phyloP scores from a whole-genome alignment of 352 stramenopile genomes.

The Phytopythium mirpurense region DNA sequence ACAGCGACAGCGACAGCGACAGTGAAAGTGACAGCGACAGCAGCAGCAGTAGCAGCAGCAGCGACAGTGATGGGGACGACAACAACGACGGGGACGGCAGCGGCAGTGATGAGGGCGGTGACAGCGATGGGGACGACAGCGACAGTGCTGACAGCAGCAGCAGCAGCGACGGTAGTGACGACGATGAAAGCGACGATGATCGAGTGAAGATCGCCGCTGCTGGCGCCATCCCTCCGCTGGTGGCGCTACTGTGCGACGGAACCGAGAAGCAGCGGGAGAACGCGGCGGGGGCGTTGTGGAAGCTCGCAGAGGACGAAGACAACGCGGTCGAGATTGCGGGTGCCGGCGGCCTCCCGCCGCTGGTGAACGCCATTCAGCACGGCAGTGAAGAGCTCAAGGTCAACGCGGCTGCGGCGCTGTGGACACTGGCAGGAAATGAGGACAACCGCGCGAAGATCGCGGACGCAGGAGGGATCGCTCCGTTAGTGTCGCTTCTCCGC shows the following conservation, averaged over 20 bases:
- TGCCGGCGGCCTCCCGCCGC: background rate
- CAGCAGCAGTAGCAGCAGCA: too few relatives aligned
- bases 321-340: background rate
- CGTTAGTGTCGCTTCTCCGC: background rate
- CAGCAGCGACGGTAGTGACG: too few relatives aligned
- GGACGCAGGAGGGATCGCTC: background rate
- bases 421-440: background rate
- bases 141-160: too few relatives aligned
- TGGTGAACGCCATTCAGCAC: background rate
- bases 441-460: background rate
- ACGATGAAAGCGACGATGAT: background rate
- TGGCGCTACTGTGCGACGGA: background rate
- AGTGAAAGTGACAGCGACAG: background rate
- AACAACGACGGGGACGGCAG: background rate
- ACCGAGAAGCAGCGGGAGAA: background rate
- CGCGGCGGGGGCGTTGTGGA: background rate
- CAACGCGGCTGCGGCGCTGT: background rate
- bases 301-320: background rate
- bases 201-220: background rate
- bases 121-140: too few relatives aligned
- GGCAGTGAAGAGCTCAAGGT: background rate
- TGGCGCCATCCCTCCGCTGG: background rate
- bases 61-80: background rate
- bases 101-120: background rate
- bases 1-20: background rate